A percentile compares a stretch with the other conserved stretches of the same genome.
Evolutionary conservation across 768 basidiomycete genomes (phyloP).

Genomic region (Mycena venus): DNA sequence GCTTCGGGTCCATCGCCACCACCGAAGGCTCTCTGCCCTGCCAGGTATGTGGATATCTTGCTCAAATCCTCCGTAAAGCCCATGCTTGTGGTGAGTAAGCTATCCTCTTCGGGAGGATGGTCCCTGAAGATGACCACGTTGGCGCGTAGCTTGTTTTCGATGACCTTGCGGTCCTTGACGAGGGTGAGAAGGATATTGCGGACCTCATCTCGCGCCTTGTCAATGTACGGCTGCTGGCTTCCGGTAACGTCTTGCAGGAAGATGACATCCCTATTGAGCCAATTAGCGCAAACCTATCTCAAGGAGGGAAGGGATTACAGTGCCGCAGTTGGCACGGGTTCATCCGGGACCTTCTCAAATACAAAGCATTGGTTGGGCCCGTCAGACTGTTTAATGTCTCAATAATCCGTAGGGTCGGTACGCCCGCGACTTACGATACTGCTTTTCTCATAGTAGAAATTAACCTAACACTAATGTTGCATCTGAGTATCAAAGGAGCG

Average conservation of each 20-base stretch:
- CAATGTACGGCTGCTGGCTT: slow-evolving; percentile 55
- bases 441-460: neutral
- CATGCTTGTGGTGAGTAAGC: slow-evolving; percentile 64
- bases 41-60: slow-evolving; percentile 44
- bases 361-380: neutral
- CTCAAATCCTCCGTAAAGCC: slow-evolving; percentile 65
- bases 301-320: neutral
- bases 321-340: neutral
- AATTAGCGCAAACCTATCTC: too few species aligned
- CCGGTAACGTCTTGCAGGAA: slow-evolving; percentile 69
- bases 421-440: neutral
- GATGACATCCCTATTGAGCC: slow-evolving; percentile 53
- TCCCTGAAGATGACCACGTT: slow-evolving; percentile 70
- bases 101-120: slow-evolving; percentile 68
- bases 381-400: neutral
- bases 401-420: neutral
- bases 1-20: slow-evolving; percentile 72
- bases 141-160: slow-evolving; percentile 59
- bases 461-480: too few species aligned
- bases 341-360: neutral
- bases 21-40: slow-evolving; percentile 55
- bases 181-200: slow-evolving; percentile 65
- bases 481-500: too few species aligned
- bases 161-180: slow-evolving; percentile 60
- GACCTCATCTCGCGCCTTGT: slow-evolving; percentile 63